Conservation (phyloP, 257 asterid species). For the Vinca minor region DNA sequence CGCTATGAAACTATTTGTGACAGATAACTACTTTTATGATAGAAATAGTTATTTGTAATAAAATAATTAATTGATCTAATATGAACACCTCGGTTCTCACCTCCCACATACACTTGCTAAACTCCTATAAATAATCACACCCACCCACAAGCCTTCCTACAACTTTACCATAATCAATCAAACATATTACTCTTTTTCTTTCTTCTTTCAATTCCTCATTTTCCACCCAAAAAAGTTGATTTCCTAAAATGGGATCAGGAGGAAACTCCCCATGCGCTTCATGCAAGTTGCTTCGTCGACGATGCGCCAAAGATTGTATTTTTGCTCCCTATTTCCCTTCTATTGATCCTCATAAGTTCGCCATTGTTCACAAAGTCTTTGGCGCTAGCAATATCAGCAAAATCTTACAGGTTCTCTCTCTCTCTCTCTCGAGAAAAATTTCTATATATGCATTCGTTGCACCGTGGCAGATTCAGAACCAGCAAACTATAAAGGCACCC, state of each 20-base stretch:
- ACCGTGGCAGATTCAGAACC: no score
- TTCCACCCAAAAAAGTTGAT: constrained; percentile 1
- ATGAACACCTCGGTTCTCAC: background rate
- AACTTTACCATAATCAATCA: no score
- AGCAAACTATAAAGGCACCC: no score
- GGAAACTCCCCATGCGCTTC: constrained; percentile 95
- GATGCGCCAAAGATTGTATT: constrained; percentile 83
- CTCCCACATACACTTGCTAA: background rate
- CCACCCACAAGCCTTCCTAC: background rate
- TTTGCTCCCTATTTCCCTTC: constrained; percentile 91
- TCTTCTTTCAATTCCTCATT: no score
- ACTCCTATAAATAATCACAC: constrained; percentile 2
- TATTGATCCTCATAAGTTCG: constrained; percentile 90
- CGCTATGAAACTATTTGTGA: no score
- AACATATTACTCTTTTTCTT: background rate
- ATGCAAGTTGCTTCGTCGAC: constrained; percentile 73
- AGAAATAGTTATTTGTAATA: no score
- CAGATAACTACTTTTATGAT: no score
- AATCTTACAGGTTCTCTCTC: constrained; percentile 60
- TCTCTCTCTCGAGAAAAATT: no score
- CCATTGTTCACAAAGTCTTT: constrained; percentile 89
- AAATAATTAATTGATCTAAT: background rate
- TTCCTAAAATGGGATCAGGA: constrained; percentile 41
- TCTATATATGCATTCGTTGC: no score
- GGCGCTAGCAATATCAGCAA: constrained; percentile 94